Evolutionary conservation across 352 stramenopile species (phyloP).

Genomic region (Globisporangium megalacanthum): DNA sequence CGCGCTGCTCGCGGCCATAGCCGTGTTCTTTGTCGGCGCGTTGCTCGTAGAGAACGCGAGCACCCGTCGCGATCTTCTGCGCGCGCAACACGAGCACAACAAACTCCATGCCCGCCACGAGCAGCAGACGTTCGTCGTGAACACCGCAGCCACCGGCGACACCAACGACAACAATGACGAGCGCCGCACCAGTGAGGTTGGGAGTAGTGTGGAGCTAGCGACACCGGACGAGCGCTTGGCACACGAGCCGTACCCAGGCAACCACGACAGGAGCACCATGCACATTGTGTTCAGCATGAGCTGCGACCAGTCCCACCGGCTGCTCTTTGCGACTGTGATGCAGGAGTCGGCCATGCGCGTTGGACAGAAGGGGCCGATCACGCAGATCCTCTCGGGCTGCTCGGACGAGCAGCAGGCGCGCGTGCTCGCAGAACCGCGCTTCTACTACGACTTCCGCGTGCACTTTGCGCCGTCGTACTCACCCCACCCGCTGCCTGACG

Average conservation of each 20-base stretch:
- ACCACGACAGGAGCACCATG: constrained; percentile 13
- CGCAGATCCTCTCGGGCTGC: constrained; percentile 24
- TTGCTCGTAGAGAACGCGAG: constrained; percentile 10
- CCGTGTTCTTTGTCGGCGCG: constrained; percentile 5
- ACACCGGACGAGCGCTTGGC: constrained; percentile 6
- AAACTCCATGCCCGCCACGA: no score
- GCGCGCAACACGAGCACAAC: not conserved
- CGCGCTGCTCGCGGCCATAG: not conserved
- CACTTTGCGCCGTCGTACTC: constrained; percentile 21
- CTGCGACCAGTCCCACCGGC: constrained; percentile 17
- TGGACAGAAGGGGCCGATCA: constrained; percentile 21
- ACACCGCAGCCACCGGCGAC: constrained; percentile 9
- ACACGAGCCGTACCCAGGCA: constrained; percentile 4
- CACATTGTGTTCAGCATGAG: constrained; percentile 27
- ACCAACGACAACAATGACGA: not conserved
- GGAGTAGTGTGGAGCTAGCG: no score
- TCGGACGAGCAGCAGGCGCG: constrained; percentile 6
- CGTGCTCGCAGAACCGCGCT: constrained; percentile 11
- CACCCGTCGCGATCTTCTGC: constrained; percentile 4
- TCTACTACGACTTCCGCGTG: constrained; percentile 24
- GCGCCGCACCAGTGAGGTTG: no score
- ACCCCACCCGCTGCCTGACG: constrained; percentile 12
- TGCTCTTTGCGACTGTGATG: constrained; percentile 14
- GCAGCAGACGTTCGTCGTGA: no score
- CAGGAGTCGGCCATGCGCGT: constrained; percentile 19